Evolutionary conservation across 2,329 filamentous ascomycete species (phyloP).

Genomic region (Paracamarosporium sp.): DNA sequence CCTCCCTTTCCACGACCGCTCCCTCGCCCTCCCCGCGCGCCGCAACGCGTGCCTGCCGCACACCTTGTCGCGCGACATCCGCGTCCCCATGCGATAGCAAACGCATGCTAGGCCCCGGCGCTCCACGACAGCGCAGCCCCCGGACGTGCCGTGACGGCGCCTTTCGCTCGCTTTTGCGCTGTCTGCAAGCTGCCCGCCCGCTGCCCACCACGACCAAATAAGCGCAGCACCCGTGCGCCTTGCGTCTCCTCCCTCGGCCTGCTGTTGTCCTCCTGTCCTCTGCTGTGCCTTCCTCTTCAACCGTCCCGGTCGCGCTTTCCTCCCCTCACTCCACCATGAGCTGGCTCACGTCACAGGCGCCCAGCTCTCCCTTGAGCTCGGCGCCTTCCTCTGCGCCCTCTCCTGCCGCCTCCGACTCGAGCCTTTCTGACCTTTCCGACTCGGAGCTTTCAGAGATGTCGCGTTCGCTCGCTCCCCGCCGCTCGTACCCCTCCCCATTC

Average conservation of each 20-base stretch:
- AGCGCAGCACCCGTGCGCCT: background rate
- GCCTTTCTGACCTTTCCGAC: conserved; percentile 34
- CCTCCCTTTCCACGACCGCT: conserved; percentile 28
- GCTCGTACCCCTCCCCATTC: conserved; percentile 47
- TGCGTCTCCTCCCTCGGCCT: background rate
- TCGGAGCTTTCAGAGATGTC: conserved; percentile 34
- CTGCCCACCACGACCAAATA: background rate
- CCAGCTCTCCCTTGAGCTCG: conserved; percentile 51
- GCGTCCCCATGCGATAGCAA: conserved; percentile 32
- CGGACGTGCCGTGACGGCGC: conserved; percentile 26
- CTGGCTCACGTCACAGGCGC: conserved; percentile 19
- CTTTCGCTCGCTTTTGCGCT: conserved; percentile 1
- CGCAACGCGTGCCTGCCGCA: conserved; percentile 25
- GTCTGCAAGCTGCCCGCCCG: background rate
- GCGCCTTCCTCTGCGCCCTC: conserved; percentile 38
- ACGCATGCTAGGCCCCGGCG: conserved; percentile 14
- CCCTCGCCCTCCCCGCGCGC: conserved; percentile 34
- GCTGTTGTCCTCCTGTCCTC: background rate
- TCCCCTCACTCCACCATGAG: background rate
- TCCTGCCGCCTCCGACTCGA: conserved; percentile 43
- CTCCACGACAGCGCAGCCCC: conserved; percentile 13
- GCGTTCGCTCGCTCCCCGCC: conserved; percentile 35
- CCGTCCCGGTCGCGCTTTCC: conserved; percentile 7
- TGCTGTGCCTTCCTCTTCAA: background rate
- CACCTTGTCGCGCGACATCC: conserved; percentile 20